Conservation (phyloP, 345 rosid genomes). For the Eucalyptus fibrosa region DNA sequence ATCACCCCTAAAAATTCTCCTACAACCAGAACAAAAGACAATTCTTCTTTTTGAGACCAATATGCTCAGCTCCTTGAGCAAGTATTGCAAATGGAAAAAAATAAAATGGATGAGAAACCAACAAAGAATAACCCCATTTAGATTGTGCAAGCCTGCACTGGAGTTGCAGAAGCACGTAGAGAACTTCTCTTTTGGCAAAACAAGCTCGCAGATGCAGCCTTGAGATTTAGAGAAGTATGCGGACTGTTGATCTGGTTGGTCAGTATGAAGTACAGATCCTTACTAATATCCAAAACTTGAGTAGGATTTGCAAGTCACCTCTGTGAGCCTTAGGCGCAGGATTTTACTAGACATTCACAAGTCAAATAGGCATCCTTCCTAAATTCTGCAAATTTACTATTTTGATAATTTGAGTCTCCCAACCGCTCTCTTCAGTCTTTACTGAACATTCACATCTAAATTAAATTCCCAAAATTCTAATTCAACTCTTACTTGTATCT, state of each 20-base stretch:
- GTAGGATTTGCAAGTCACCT: background rate
- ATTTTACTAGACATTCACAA: background rate
- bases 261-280: background rate
- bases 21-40: background rate
- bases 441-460: background rate
- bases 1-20: background rate
- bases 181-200: background rate
- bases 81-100: background rate
- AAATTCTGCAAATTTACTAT: background rate
- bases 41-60: background rate
- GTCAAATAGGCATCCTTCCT: background rate
- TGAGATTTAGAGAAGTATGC: background rate
- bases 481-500: background rate
- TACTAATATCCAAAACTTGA: background rate
- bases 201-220: background rate
- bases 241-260: background rate
- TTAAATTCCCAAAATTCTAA: background rate
- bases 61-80: background rate
- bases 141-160: background rate
- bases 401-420: background rate
- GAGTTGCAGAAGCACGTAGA: background rate
- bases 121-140: background rate
- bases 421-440: background rate
- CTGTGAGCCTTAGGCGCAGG: background rate
- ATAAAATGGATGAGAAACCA: background rate